Base-by-base conservation (phyloP, 2,329 filamentous ascomycete genomes). In the Colletotrichum camelliae region DNA sequence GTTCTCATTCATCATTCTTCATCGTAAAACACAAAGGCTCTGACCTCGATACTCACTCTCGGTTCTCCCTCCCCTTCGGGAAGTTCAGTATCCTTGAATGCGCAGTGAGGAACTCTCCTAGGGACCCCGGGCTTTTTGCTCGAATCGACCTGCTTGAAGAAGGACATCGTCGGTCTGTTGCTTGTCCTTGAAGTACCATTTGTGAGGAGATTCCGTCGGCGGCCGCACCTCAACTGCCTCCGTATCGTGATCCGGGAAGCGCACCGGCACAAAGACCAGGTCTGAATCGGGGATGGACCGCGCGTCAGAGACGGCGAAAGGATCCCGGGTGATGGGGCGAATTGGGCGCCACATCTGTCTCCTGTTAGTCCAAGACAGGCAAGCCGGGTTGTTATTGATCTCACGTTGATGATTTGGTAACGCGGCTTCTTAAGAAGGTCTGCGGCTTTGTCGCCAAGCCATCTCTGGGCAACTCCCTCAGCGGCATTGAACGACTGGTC, bases 41-140 rank as follows among this genome's bases (percentile, higher is more conserved):
- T 87, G 24, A 94, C 92, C 83, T 94, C 93, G 82, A 95, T 94
- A 81, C 92, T 94, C 84, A 94, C 91, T 79, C 93, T 87, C 3
- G 88, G 88, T 68, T 89, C 88, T 29, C 89, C 91, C 15, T 88
- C 90, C 66, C 87, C 86, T 0, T 94, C 80, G 88, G 89, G 74
- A 33, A 74, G 27, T 9, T 74, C 75, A 13, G 84, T 83, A 81
- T 89, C 85, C 16, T 82, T 82, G 83, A 91, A 91, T 4, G 88
- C 87, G 13, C 85, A 85, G 78, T 91, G 89, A 35, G 88, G 88
- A 31, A 89, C 85, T 9, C 88, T 81, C 8, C 88, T 84, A 2
- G 89, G 87, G 15, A 91, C 89, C 2, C 73, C 70, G 7, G 70
- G 70, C 43, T 85, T 82, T 82, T 88, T 87, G 12, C 86, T 88